Evolutionary conservation across 768 basidiomycete genomes (phyloP).

Genomic region (Stropharia rugosoannulata): DNA sequence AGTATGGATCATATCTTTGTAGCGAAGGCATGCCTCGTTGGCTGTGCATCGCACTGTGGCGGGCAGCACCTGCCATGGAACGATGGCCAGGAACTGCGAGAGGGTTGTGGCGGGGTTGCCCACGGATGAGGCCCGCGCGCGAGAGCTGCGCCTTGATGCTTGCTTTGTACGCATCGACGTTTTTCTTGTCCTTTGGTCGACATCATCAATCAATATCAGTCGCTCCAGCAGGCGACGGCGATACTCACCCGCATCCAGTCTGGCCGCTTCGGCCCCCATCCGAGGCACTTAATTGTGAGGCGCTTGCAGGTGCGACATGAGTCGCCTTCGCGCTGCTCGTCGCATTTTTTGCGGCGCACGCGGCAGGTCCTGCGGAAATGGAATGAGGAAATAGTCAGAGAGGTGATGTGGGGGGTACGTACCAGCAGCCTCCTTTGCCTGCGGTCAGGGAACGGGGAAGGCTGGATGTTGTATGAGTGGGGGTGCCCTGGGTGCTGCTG

Average conservation of each 20-base stretch:
- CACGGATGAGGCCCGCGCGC: conserved; percentile 76
- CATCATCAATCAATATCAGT: background rate
- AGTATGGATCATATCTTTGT: conserved; percentile 22
- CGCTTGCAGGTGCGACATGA: conserved; percentile 82
- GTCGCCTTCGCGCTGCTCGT: conserved; percentile 79
- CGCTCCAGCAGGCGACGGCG: background rate
- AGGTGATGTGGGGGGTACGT: conserved; percentile 25
- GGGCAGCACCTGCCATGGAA: conserved; percentile 13
- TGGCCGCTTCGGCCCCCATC: conserved; percentile 84
- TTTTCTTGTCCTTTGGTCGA: conserved; percentile 68
- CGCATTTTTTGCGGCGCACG: conserved; percentile 88
- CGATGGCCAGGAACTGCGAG: conserved; percentile 32
- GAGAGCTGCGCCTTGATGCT: conserved; percentile 81
- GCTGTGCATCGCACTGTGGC: conserved; percentile 9
- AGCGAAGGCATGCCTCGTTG: conserved; percentile 15
- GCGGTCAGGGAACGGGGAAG: conserved; percentile 52
- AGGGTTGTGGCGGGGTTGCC: conserved; percentile 69
- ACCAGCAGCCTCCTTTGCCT: conserved; percentile 82
- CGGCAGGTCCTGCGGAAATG: conserved; percentile 69
- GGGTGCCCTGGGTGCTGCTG: conserved; percentile 41
- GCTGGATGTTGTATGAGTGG: conserved; percentile 45
- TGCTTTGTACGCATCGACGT: conserved; percentile 80
- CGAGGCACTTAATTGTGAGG: conserved; percentile 77
- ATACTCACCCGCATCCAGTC: conserved; percentile 80
- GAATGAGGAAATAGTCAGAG: background rate